Conservation (phyloP, 2,329 filamentous ascomycete species). For the Paecilomyces sp. region DNA sequence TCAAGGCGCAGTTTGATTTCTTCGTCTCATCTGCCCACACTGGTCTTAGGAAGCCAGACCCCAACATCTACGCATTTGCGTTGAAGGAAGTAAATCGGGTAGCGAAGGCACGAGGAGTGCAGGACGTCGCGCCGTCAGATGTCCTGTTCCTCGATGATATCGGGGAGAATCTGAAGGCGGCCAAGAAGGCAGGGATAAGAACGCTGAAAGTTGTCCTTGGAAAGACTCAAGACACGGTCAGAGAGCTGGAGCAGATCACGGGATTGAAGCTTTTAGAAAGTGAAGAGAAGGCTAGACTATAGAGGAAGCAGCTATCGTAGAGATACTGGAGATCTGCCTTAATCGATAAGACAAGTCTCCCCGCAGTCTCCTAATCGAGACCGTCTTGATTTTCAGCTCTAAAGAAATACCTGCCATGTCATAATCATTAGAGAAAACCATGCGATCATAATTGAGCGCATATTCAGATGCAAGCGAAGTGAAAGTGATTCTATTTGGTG, state of each 20-base stretch:
- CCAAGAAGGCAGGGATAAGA: constrained; percentile 63
- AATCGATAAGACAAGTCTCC: background rate
- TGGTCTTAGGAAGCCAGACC: constrained; percentile 80
- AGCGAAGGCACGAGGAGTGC: constrained; percentile 50
- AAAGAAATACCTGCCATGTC: background rate
- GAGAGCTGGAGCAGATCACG: constrained; percentile 67
- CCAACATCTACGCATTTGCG: constrained; percentile 70
- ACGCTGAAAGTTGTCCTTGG: constrained; percentile 84
- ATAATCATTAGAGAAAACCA: background rate
- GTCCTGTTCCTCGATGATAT: constrained; percentile 91
- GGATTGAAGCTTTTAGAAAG: constrained; percentile 48
- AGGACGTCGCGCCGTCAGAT: constrained; percentile 54
- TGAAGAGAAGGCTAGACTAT: constrained; percentile 30
- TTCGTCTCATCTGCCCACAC: constrained; percentile 83
- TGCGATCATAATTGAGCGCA: background rate
- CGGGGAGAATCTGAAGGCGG: constrained; percentile 82
- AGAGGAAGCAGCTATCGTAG: background rate
- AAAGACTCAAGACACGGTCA: constrained; percentile 71
- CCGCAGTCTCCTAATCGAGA: background rate
- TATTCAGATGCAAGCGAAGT: background rate
- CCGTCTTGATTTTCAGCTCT: background rate
- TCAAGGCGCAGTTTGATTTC: constrained; percentile 69
- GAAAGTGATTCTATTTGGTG: background rate
- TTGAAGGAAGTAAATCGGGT: constrained; percentile 59
- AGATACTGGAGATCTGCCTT: background rate